phyloP scores from a whole-genome alignment of 352 stramenopile genomes.

The Phytophthora pseudosyringae region DNA sequence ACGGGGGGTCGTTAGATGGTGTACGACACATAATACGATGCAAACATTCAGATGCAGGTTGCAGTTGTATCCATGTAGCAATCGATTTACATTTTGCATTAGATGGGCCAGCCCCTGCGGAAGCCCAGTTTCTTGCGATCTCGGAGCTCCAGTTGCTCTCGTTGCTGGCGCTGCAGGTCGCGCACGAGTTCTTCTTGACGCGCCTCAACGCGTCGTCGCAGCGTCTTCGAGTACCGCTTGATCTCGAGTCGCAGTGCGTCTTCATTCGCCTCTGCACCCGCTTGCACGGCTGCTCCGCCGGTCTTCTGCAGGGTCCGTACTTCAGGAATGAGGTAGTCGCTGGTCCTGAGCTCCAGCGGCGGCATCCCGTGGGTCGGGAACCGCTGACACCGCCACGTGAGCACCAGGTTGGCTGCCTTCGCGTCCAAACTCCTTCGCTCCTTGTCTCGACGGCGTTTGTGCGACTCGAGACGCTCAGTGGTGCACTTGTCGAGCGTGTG shows the following conservation, averaged over 20 bases:
- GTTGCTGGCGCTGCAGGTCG: constrained; percentile 40
- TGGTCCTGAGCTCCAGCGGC: constrained; percentile 45
- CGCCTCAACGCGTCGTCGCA: constrained; percentile 45
- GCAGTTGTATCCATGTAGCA: too few species aligned
- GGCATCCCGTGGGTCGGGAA: constrained; percentile 57
- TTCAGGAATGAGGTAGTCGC: constrained; percentile 47
- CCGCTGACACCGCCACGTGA: constrained; percentile 48
- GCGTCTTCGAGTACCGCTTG: constrained; percentile 45
- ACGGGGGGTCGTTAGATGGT: constrained; percentile 18
- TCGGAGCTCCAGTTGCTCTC: constrained; percentile 46
- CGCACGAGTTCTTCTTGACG: constrained; percentile 42
- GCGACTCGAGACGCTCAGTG: constrained; percentile 16
- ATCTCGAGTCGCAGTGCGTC: constrained; percentile 49
- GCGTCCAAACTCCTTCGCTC: constrained; percentile 23
- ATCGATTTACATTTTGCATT: not conserved
- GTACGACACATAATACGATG: constrained; percentile 13
- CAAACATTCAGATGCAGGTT: constrained; percentile 13
- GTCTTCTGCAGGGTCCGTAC: constrained; percentile 35
- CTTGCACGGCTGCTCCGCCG: constrained; percentile 2
- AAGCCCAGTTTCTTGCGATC: constrained; percentile 46
- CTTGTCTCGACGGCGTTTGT: constrained; percentile 13
- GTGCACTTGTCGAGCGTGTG: constrained; percentile 21
- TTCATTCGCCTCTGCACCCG: constrained; percentile 42
- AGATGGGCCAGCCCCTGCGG: constrained; percentile 20
- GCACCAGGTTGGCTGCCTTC: constrained; percentile 40